Conservation (phyloP, 2,329 filamentous ascomycete genomes). For the Akanthomyces dipterigenus region DNA sequence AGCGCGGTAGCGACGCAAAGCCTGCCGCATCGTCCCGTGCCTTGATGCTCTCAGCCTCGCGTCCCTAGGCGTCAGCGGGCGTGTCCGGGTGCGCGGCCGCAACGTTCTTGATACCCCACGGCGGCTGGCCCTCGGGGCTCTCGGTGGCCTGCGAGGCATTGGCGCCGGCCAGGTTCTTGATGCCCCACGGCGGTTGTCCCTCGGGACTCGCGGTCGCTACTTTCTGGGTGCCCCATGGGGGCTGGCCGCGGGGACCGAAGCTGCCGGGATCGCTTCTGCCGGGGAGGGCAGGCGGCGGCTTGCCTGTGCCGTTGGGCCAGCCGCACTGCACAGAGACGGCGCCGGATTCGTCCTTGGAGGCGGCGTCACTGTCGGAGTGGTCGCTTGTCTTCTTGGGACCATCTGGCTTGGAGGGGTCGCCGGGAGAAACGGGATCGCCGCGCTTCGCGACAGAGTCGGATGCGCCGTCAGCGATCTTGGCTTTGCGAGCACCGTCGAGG, state of each 20-base stretch:
- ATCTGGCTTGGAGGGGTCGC: too few species aligned
- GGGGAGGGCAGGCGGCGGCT: not conserved
- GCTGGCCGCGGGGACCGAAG: not conserved
- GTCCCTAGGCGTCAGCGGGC: not conserved
- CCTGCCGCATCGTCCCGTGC: not conserved
- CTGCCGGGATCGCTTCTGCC: not conserved
- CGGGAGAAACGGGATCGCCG: too few species aligned
- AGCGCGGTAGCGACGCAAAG: slow-evolving; percentile 3
- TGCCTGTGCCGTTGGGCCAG: not conserved
- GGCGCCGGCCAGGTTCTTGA: not conserved
- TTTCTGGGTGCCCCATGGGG: not conserved
- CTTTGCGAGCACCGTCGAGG: not conserved
- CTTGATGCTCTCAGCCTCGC: not conserved
- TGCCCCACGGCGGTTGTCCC: not conserved
- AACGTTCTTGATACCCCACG: not conserved
- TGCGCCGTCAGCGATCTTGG: too few species aligned
- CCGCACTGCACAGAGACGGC: not conserved
- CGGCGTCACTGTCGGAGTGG: not conserved
- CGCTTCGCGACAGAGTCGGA: too few species aligned
- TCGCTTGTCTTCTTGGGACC: not conserved
- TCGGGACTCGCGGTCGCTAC: not conserved
- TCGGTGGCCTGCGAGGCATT: not conserved
- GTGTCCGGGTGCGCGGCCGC: not conserved
- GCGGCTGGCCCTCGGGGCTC: not conserved
- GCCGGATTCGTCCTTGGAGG: not conserved